Base-by-base conservation (phyloP, 345 rosid genomes). In the Ceriops decandra region DNA sequence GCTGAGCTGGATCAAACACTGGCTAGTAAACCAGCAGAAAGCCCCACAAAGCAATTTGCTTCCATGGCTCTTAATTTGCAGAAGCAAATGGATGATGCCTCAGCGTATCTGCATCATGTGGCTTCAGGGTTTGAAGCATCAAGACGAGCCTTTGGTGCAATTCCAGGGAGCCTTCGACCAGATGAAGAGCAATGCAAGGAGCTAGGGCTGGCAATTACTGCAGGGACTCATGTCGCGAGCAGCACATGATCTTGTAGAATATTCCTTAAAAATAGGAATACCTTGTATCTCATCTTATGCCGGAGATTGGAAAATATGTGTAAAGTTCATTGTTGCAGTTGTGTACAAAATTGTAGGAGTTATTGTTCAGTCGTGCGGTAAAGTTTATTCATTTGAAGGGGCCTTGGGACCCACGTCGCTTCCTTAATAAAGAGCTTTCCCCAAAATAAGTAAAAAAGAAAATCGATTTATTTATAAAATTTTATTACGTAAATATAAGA, bases 101-200 rank as follows among this genome's bases (percentile, higher is more conserved):
- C 93, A n/a, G 99, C 96, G 3, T 87, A 78, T 80, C 16, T 95
- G 60, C 93, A 91, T 78, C 47, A 79, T 53, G 54, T 83, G 64
- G 90, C 88, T 60, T 88, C 91, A 36, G 99, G 97, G 54, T 83
- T 26, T 64, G 99, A 95, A 80, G 66, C 79, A 27, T 74, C 96
- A 2, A 86, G 99, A 72, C 83, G 60, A 80, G 90, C 80, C 16
- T 92, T 95, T 58, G 98, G 99, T 46, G 98, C 98, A 31, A 77
- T 86, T 38, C 98, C 98, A 16, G 87, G 85, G 61, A 89, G 88
- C 73, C 76, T 95, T 80, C 85, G 83, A 28, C 95, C 93, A 1
- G 99, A 91, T 66, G 93, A 90, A 76, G 92, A 85, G 81, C 88
- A 78, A 62, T 60, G 85, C 49, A 80, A 78, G 70, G 99, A 88